phyloP scores from a whole-genome alignment of 345 rosid species.

The Sapria himalayana region DNA sequence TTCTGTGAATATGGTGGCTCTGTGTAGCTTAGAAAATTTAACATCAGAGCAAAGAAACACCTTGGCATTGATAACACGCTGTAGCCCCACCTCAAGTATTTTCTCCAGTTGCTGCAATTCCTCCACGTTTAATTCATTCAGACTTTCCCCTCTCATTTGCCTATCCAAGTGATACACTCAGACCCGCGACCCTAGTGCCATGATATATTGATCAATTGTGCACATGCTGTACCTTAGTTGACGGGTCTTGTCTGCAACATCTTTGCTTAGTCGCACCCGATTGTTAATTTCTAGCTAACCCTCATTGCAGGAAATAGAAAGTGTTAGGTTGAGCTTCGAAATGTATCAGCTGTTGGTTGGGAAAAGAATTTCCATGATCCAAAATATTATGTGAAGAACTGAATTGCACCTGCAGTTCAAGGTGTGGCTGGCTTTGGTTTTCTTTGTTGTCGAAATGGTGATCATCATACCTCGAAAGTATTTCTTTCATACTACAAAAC shows the following conservation, averaged over 20 bases:
- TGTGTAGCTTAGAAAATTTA: not conserved
- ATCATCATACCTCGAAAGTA: constrained; percentile 22
- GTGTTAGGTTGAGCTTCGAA: too few species aligned
- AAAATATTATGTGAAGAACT: not conserved
- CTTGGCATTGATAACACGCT: constrained; percentile 17
- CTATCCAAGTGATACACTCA: too few species aligned
- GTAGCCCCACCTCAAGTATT: constrained; percentile 23
- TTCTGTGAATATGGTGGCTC: not conserved
- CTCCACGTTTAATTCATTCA: constrained; percentile 25
- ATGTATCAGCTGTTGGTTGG: too few species aligned
- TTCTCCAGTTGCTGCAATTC: constrained; percentile 26
- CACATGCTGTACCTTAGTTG: constrained; percentile 21
- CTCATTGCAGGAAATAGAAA: too few species aligned
- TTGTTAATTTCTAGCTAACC: constrained; percentile 33
- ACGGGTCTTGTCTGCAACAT: constrained; percentile 29
- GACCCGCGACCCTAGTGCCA: too few species aligned
- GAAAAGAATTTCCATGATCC: too few species aligned
- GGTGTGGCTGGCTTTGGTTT: constrained; percentile 24
- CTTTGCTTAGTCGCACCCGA: constrained; percentile 23
- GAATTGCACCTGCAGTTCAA: constrained; percentile 36
- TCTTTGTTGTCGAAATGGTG: constrained; percentile 24
- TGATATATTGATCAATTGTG: too few species aligned
- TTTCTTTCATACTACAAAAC: constrained; percentile 28
- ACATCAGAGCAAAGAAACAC: constrained; percentile 4
- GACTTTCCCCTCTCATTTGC: constrained; percentile 37